A percentile compares a stretch with the other conserved stretches of the same genome.
Evolutionary conservation across 2,329 filamentous ascomycete species (phyloP).

Genomic region (Fusarium sp.): DNA sequence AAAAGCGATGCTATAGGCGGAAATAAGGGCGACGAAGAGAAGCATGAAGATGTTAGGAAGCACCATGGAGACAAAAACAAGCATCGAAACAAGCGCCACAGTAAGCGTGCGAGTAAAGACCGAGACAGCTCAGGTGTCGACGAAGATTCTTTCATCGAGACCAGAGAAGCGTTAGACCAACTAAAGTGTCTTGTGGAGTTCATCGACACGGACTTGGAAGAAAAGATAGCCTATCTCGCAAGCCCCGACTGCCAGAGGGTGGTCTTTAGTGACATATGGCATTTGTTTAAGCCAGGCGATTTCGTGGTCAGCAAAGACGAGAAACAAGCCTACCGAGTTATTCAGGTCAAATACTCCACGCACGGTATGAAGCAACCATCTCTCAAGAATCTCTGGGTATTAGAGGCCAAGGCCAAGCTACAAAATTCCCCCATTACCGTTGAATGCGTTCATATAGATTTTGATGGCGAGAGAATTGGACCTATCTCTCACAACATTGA

Average conservation of each 20-base stretch:
- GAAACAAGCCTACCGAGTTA: neutral
- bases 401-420: neutral
- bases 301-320: neutral
- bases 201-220: neutral
- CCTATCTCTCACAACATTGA: neutral
- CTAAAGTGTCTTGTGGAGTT: neutral
- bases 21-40: too few species aligned
- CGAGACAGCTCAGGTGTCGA: neutral
- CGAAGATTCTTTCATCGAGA: neutral
- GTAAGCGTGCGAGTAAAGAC: too few species aligned
- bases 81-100: neutral
- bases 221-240: accelerated
- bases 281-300: neutral
- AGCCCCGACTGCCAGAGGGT: neutral
- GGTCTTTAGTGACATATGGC: neutral
- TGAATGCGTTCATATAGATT: neutral
- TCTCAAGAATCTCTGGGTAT: neutral
- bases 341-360: neutral
- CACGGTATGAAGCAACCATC: neutral
- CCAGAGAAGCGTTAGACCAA: neutral
- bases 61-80: neutral
- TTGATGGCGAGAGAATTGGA: neutral
- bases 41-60: too few species aligned
- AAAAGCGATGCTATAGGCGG: too few species aligned
- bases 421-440: neutral